A percentile compares a stretch with the other conserved stretches of the same genome.
These are phyloP conservation scores for Pseudophaeomoniella oleicola DNA, from an alignment of 2,329 filamentous ascomycete genomes.

Conservation along the genomic window DNA sequence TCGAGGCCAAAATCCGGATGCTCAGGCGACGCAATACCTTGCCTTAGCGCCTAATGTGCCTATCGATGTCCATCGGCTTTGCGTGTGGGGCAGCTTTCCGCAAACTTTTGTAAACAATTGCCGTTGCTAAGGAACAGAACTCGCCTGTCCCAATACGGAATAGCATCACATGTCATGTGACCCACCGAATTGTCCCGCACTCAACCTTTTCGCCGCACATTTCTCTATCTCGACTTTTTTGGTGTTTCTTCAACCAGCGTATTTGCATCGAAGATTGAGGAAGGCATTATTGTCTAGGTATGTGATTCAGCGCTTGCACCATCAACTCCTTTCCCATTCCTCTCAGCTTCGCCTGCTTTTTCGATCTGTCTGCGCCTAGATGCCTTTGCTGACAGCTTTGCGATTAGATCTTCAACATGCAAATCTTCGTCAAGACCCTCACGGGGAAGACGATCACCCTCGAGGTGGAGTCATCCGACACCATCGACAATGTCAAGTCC, in stretches of 20 bases:
- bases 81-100: not conserved
- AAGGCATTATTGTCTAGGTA: slow-evolving; percentile 48
- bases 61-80: not conserved
- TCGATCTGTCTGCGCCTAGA: not conserved
- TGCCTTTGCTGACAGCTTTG: not conserved
- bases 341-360: slow-evolving; percentile 1
- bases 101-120: not conserved
- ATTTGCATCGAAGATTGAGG: slow-evolving; percentile 40
- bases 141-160: not conserved
- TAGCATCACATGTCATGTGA: not conserved
- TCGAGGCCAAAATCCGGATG: not conserved
- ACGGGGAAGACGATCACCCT: slow-evolving; percentile 99
- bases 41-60: slow-evolving; percentile 1
- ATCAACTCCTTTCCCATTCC: not conserved
- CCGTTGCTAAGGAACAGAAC: not conserved
- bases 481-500: slow-evolving; percentile 99
- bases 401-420: slow-evolving; percentile 29
- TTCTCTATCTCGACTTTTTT: slow-evolving; percentile 1
- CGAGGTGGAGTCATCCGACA: slow-evolving; percentile 99
- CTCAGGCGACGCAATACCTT: not conserved
- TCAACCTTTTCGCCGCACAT: not conserved
- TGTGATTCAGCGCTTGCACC: slow-evolving; percentile 15
- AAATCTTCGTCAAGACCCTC: slow-evolving; percentile 50
- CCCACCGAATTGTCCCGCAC: slow-evolving; percentile 1
- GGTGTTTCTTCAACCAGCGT: slow-evolving; percentile 3